A percentile compares a stretch with the other conserved stretches of the same genome.
These are phyloP conservation scores for Trifolium dubium DNA, from an alignment of 306 rosid species.

Conservation along the genomic window DNA sequence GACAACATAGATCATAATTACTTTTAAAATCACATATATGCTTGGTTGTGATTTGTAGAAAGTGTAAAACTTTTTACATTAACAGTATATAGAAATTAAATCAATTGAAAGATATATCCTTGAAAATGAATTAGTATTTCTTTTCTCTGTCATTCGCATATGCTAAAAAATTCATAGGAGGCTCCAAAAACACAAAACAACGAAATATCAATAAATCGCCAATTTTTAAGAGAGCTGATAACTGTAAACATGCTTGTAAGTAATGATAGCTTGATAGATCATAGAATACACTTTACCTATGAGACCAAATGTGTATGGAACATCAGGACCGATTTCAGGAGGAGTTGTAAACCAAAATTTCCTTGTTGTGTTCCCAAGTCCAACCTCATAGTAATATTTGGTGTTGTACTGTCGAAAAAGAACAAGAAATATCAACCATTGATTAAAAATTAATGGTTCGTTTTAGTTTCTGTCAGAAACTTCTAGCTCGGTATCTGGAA, in stretches of 20 bases:
- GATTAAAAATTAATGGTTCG: background rate
- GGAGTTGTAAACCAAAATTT: conserved; percentile 84
- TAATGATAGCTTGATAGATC: conserved; percentile 2
- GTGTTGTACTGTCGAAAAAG: conserved; percentile 60
- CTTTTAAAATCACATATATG: background rate
- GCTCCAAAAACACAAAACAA: too few relatives aligned
- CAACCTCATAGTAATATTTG: conserved; percentile 79
- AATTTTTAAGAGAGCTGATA: background rate
- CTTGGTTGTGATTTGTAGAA: too few relatives aligned
- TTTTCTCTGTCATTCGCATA: too few relatives aligned
- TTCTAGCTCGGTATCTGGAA: background rate
- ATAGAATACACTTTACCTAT: conserved; percentile 57
- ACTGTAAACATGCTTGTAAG: conserved; percentile 3
- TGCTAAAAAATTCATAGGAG: too few relatives aligned
- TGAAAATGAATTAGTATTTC: too few relatives aligned
- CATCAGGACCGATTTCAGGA: conserved; percentile 86
- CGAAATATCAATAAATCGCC: background rate
- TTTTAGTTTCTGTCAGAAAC: background rate
- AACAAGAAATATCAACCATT: conserved; percentile 30
- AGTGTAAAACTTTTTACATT: too few relatives aligned
- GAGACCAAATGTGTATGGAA: conserved; percentile 90
- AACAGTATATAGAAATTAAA: too few relatives aligned
- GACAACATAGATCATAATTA: too few relatives aligned
- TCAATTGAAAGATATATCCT: too few relatives aligned
- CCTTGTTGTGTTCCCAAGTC: conserved; percentile 63